Evolutionary conservation across 2,329 filamentous ascomycete species (phyloP).

Genomic region (Exophiala sideris): DNA sequence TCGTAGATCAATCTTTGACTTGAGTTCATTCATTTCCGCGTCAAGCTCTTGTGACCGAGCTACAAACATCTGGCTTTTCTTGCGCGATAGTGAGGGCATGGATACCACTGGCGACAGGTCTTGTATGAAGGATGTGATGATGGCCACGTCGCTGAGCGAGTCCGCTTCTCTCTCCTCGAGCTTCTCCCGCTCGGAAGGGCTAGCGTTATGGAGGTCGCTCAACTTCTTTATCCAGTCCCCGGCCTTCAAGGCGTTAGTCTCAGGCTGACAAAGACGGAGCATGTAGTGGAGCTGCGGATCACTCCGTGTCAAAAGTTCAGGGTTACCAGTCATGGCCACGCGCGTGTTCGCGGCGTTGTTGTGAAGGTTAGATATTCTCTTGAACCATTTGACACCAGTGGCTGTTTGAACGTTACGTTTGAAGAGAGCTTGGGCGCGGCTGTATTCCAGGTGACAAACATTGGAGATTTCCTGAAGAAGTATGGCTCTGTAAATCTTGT

Average conservation of each 20-base stretch:
- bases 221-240: slow-evolving; percentile 44
- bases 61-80: slow-evolving; percentile 41
- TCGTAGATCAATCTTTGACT: slow-evolving; percentile 38
- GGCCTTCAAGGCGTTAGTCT: slow-evolving; percentile 37
- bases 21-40: slow-evolving; percentile 40
- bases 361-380: slow-evolving; percentile 36
- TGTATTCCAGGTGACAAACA: slow-evolving; percentile 45
- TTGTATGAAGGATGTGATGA: slow-evolving; percentile 41
- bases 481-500: slow-evolving; percentile 34
- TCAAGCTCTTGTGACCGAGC: slow-evolving; percentile 35
- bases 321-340: slow-evolving; percentile 42
- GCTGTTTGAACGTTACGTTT: slow-evolving; percentile 41
- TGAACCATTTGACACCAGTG: slow-evolving; percentile 43
- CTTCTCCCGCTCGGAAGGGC: slow-evolving; percentile 36
- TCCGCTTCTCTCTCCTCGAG: slow-evolving; percentile 36
- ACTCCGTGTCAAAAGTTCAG: slow-evolving; percentile 37
- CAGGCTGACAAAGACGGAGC: slow-evolving; percentile 44
- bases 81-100: slow-evolving; percentile 40
- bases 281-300: slow-evolving; percentile 45
- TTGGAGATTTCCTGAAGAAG: slow-evolving; percentile 49
- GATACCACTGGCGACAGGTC: slow-evolving; percentile 36
- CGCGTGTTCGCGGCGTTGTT: slow-evolving; percentile 36
- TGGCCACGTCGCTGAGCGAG: slow-evolving; percentile 37
- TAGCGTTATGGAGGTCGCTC: slow-evolving; percentile 35
- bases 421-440: slow-evolving; percentile 38